A percentile compares a stretch with the other conserved stretches of the same genome.
Conservation (phyloP, 2,329 filamentous ascomycete genomes). For the Penicillium sp. region DNA sequence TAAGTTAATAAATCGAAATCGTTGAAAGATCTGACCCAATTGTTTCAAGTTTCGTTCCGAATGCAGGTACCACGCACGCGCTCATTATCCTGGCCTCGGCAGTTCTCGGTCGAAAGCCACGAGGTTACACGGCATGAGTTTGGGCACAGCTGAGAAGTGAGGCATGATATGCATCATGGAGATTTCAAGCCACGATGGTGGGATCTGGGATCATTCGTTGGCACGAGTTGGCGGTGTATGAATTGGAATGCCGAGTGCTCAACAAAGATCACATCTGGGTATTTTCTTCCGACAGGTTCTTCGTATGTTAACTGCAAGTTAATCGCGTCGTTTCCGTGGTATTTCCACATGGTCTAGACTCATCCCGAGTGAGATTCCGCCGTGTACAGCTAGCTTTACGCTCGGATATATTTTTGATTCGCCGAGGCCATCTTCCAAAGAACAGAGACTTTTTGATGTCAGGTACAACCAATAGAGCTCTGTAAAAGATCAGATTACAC, state of each 20-base stretch:
- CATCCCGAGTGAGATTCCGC: not conserved
- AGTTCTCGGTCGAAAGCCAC: conserved; percentile 3
- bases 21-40: conserved; percentile 7
- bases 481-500: not conserved
- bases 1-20: conserved; percentile 7
- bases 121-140: conserved; percentile 13
- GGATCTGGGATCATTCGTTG: not conserved
- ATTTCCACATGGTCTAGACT: not conserved
- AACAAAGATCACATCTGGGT: not conserved
- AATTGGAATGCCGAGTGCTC: not conserved
- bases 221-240: not conserved
- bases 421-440: not conserved
- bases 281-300: not conserved
- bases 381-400: not conserved
- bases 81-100: conserved; percentile 16
- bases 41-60: conserved; percentile 2
- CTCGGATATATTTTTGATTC: not conserved
- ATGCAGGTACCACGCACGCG: conserved; percentile 21
- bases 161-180: not conserved
- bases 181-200: not conserved
- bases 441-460: conserved; percentile 5
- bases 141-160: not conserved
- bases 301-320: not conserved
- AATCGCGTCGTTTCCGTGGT: not conserved
- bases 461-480: not conserved